phyloP scores from a whole-genome alignment of 257 asterid genomes.

The Parsonsia alboflavescens region DNA sequence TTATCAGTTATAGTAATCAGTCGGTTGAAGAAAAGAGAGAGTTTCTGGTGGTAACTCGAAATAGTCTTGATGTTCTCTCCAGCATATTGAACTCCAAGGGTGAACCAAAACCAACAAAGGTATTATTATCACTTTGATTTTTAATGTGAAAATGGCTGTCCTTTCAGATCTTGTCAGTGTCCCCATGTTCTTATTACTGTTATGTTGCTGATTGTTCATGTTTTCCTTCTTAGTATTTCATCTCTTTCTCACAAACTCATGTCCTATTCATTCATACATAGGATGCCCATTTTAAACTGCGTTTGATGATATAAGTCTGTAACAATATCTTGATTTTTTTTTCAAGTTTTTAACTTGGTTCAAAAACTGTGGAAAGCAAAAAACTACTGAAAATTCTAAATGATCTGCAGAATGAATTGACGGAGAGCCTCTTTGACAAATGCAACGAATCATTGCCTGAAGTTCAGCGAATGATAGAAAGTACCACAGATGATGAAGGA shows the following conservation, averaged over 20 bases:
- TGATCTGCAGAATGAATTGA: conserved; percentile 66
- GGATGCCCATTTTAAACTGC: not conserved
- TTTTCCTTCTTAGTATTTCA: not conserved
- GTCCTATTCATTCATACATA: not conserved
- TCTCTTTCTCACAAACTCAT: not conserved
- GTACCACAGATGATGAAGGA: conserved; percentile 70
- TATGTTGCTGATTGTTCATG: not conserved
- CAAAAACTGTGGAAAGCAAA: not conserved
- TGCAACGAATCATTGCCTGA: conserved; percentile 68
- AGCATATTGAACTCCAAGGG: conserved; percentile 71
- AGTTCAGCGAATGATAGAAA: conserved; percentile 68
- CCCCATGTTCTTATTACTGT: not conserved
- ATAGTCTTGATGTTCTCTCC: conserved; percentile 73
- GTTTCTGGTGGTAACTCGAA: conserved; percentile 62
- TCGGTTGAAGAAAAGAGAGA: conserved; percentile 66
- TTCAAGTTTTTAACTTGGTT: not conserved
- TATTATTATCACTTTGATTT: conserved; percentile 18
- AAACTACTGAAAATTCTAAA: not conserved
- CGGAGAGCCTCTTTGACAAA: conserved; percentile 59
- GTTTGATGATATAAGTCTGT: not conserved
- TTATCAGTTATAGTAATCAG: conserved; percentile 37
- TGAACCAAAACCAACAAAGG: conserved; percentile 67
- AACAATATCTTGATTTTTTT: not conserved
- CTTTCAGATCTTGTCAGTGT: not conserved
- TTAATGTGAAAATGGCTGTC: not conserved